Evolutionary conservation across 306 rosid genomes (phyloP), one percentile per base, ranked within the genome.

Genomic region (Fragaria vesca): DNA sequence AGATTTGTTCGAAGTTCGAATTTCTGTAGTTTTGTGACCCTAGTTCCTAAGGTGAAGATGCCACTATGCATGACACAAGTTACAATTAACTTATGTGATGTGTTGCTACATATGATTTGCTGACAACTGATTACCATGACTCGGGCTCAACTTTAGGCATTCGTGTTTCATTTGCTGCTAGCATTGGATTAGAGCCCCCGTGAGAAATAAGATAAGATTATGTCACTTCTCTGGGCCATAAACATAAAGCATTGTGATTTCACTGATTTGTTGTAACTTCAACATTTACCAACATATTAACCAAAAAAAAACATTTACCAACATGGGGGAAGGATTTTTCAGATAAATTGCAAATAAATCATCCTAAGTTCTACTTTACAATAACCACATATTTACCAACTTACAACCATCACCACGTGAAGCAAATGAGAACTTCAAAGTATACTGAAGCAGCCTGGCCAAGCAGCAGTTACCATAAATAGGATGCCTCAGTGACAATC

Each of bases 301-400:
- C 26, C 26, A 24, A 24, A 24, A 24, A 24, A 24, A 24, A 24
- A 24, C 26, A 24, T 24, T 24, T 24, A 24, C 87, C 91, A 87
- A 6, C 47, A 63, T 45, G 57, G 66, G 77, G 73, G 73, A 85
- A 85, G 78, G 77, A 16, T 82, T 84, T 77, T 78, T 81, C 89
- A 88, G 83, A 89, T 84, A 58, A 88, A 81, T 69, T 81, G 52
- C 75, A 74, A 81, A 81, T 77, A 88, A 87, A 81, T 85, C 57
- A 81, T 71, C 83, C 84, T 76, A 75, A 76, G 78, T 76, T 11
- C 66, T n/a, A 75, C 76, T 55, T 45, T 57, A 70, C 71, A 72
- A 77, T 70, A 70, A 67, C 74, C 69, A 62, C 70, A 79, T 80
- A 85, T 81, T 75, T 70, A 45, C 84, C 51, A 38, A 66, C 79